phyloP scores from a whole-genome alignment of 495 filamentous ascomycete genomes.

The Penicillium desertorum region DNA sequence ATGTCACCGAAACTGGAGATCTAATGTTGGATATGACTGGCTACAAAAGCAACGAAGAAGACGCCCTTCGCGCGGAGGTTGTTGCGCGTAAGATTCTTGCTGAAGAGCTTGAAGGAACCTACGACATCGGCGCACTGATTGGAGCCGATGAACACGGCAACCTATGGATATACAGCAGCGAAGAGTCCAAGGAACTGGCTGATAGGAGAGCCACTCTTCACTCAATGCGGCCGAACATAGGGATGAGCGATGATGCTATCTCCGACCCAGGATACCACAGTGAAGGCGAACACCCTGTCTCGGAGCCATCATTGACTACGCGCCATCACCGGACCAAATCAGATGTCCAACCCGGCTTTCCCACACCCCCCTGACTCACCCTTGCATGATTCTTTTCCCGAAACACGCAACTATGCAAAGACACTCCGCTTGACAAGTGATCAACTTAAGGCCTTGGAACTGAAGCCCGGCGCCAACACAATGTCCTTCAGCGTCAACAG shows the following conservation, averaged over 20 bases:
- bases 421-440: slow-evolving; percentile 95
- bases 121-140: slow-evolving; percentile 94
- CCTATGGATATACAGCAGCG: slow-evolving; percentile 97
- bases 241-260: slow-evolving; percentile 72
- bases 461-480: slow-evolving; percentile 81
- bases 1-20: slow-evolving; percentile 90
- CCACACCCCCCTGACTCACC: slow-evolving; percentile 78
- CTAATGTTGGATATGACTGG: slow-evolving; percentile 98
- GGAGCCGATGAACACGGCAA: slow-evolving; percentile 94
- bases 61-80: slow-evolving; percentile 85
- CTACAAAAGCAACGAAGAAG: slow-evolving; percentile 90
- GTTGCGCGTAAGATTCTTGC: slow-evolving; percentile 93
- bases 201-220: slow-evolving; percentile 52
- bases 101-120: slow-evolving; percentile 90
- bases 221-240: slow-evolving; percentile 51
- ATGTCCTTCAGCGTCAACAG: slow-evolving; percentile 97
- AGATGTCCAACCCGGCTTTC: slow-evolving; percentile 65
- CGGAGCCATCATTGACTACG: slow-evolving; percentile 33
- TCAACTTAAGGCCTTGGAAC: slow-evolving; percentile 81
- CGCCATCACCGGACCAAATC: slow-evolving; percentile 62
- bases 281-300: slow-evolving; percentile 59
- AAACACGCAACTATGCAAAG: slow-evolving; percentile 89
- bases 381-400: slow-evolving; percentile 52
- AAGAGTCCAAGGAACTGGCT: slow-evolving; percentile 86
- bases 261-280: slow-evolving; percentile 96